Percentiles rank a stretch among this genome's conserved stretches.
phyloP scores from a whole-genome alignment of 495 filamentous ascomycete genomes.

The Penicillium bovifimosum region DNA sequence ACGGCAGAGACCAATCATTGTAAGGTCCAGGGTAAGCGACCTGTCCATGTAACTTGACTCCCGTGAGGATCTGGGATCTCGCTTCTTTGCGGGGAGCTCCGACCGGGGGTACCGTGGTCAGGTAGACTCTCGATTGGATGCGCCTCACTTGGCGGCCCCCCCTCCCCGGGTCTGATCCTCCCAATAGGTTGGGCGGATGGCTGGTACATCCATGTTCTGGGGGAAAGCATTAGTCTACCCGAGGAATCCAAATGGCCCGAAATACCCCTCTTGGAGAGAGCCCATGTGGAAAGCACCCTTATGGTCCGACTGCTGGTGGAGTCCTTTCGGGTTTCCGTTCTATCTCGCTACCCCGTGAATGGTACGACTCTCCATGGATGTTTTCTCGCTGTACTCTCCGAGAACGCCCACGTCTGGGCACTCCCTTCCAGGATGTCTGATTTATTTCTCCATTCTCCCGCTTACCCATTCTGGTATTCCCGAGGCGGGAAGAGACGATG shows the following conservation, averaged over 20 bases:
- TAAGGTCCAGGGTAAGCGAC: not conserved
- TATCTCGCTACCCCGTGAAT: not conserved
- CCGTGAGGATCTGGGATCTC: slow-evolving; percentile 8
- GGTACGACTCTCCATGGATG: not conserved
- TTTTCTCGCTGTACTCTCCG: slow-evolving; percentile 17
- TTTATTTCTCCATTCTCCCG: slow-evolving; percentile 5
- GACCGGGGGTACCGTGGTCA: not conserved
- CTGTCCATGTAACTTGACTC: slow-evolving; percentile 2
- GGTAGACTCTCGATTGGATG: not conserved
- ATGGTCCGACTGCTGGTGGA: not conserved
- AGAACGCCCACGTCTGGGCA: not conserved
- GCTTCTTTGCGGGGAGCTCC: slow-evolving; percentile 9
- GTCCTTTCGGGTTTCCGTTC: not conserved
- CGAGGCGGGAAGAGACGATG: slow-evolving; percentile 14
- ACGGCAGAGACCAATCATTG: not conserved
- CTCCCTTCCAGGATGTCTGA: not conserved
- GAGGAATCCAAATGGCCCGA: slow-evolving; percentile 7
- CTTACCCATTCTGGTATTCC: slow-evolving; percentile 25
- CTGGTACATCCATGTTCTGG: slow-evolving; percentile 1
- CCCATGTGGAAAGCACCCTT: slow-evolving; percentile 6
- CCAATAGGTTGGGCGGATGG: not conserved
- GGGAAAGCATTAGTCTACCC: not conserved
- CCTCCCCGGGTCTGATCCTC: slow-evolving; percentile 1
- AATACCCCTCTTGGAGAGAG: slow-evolving; percentile 3
- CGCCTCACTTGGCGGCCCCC: not conserved